These are phyloP conservation scores for Nitzschia putrida DNA, from an alignment of 108 stramenopile species.

Conservation along the genomic window DNA sequence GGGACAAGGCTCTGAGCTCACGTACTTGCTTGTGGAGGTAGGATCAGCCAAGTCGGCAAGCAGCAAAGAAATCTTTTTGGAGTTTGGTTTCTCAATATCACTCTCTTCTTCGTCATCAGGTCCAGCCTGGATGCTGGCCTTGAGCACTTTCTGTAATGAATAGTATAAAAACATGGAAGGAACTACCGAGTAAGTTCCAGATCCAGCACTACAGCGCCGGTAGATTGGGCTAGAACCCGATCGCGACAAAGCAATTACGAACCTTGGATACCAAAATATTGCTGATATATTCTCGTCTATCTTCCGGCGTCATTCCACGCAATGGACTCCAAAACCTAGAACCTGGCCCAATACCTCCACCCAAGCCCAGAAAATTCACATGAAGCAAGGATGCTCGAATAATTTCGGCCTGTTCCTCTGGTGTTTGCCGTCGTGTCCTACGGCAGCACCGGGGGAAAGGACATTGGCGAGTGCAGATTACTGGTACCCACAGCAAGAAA, in stretches of 20 bases:
- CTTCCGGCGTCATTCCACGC: not conserved
- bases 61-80: not conserved
- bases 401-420: constrained; percentile 1
- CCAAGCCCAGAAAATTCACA: not conserved
- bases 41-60: constrained; percentile 12
- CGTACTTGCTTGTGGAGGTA: constrained; percentile 5
- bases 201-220: not conserved
- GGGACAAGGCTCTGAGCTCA: constrained; percentile 3
- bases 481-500: constrained; percentile 12
- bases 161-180: too few species aligned
- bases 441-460: not conserved
- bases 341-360: not conserved
- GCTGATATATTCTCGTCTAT: constrained; percentile 4
- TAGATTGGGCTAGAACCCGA: not conserved
- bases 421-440: not conserved
- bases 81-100: not conserved
- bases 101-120: constrained; percentile 3
- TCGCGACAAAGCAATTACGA: not conserved
- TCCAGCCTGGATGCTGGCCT: not conserved
- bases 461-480: not conserved
- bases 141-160: constrained; percentile 9
- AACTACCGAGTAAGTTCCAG: too few species aligned
- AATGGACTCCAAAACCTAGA: not conserved
- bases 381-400: constrained; percentile 7
- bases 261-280: constrained; percentile 14